Evolutionary conservation across 2,329 filamentous ascomycete species (phyloP).

Genomic region (Diplocarpon rosae): DNA sequence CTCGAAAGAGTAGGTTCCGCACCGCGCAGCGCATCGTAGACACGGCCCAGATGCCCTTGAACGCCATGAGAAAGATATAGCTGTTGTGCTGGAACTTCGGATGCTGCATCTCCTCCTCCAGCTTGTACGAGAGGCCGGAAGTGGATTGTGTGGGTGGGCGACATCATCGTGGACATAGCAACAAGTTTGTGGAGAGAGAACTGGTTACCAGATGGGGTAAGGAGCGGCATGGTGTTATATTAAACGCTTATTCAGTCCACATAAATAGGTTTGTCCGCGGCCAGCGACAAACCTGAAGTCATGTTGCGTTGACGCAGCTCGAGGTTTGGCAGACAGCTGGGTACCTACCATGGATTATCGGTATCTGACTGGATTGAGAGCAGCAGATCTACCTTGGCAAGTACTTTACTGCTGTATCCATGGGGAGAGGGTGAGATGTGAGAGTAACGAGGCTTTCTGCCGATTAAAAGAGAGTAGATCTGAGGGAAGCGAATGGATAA

Average conservation of each 20-base stretch:
- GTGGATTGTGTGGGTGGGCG: constrained; percentile 17
- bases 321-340: not conserved
- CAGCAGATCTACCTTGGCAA: no score
- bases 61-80: constrained; percentile 38
- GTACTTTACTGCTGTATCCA: no score
- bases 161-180: constrained; percentile 26
- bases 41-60: constrained; percentile 35
- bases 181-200: constrained; percentile 27
- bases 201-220: constrained; percentile 22
- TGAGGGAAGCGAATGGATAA: no score
- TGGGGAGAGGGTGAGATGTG: no score
- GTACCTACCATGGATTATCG: not conserved
- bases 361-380: no score
- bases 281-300: constrained; percentile 3
- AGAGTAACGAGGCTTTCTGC: no score
- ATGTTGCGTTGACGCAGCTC: constrained; percentile 3
- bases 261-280: constrained; percentile 1
- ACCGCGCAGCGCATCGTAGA: constrained; percentile 37
- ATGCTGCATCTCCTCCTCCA: constrained; percentile 19
- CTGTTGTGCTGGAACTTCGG: constrained; percentile 17
- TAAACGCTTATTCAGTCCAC: constrained; percentile 8
- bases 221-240: constrained; percentile 10
- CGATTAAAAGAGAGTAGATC: no score
- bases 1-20: constrained; percentile 27
- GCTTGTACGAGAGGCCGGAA: constrained; percentile 17